phyloP scores from a whole-genome alignment of 139 green algal species.

The Limnomonas spitsbergensis region DNA sequence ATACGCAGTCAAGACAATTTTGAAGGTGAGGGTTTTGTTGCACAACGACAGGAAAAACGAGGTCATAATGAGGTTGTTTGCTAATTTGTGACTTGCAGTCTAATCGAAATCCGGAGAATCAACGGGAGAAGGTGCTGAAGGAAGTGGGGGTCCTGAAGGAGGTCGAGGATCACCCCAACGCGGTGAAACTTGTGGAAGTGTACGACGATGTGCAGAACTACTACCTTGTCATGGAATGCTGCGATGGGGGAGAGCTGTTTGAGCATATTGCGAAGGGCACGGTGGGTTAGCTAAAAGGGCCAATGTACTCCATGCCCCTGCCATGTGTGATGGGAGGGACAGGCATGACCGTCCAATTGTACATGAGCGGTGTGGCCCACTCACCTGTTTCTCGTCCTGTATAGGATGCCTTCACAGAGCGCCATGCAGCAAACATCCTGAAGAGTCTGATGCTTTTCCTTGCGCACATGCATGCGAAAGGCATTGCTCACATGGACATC shows the following conservation, averaged over 20 bases:
- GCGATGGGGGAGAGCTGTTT: conserved; percentile 57
- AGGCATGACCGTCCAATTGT: too few relatives aligned
- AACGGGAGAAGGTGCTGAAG: conserved; percentile 41
- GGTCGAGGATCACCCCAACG: conserved; percentile 54
- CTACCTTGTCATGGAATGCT: conserved; percentile 58
- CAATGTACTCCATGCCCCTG: too few relatives aligned
- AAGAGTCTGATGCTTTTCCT: conserved; percentile 62
- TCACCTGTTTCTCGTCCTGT: conserved; percentile 2
- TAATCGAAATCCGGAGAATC: conserved; percentile 22
- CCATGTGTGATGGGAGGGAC: not conserved
- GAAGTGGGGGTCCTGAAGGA: conserved; percentile 46
- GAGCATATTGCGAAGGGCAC: conserved; percentile 52
- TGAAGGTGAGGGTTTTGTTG: conserved; percentile 36
- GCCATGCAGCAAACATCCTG: conserved; percentile 41
- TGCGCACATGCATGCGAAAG: conserved; percentile 68
- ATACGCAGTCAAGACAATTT: conserved; percentile 50
- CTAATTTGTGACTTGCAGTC: not conserved
- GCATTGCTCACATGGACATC: conserved; percentile 86
- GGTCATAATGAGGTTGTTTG: not conserved
- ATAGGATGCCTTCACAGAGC: conserved; percentile 46
- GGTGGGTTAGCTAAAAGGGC: too few relatives aligned
- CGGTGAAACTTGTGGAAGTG: conserved; percentile 44
- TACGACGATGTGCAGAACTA: conserved; percentile 46
- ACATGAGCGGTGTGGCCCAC: too few relatives aligned
- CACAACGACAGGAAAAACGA: not conserved